A percentile compares a stretch with the other conserved stretches of the same genome.
Conservation (phyloP, 2,329 filamentous ascomycete species). For the Aspergillus versicolor region DNA sequence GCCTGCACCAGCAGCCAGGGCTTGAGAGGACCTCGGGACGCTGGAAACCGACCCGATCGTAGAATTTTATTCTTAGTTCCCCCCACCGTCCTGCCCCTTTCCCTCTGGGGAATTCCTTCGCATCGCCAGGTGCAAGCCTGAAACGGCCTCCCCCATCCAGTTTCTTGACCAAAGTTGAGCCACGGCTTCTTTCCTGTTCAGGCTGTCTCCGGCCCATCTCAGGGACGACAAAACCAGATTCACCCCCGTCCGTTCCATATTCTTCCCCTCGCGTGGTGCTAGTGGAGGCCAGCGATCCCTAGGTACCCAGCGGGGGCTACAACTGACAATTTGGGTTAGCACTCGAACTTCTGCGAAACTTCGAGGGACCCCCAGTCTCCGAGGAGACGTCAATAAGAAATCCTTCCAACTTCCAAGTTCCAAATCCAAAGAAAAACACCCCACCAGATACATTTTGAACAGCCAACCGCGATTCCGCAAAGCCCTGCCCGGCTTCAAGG, state of each 20-base stretch:
- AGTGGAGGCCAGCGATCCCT: constrained; percentile 3
- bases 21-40: constrained; percentile 4
- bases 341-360: background rate
- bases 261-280: background rate
- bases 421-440: background rate
- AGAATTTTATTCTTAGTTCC: constrained; percentile 17
- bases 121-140: background rate
- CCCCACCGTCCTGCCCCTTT: background rate
- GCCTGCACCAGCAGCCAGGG: too few relatives aligned
- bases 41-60: constrained; percentile 12
- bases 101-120: background rate
- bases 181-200: background rate
- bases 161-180: background rate
- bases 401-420: background rate
- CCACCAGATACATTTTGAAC: background rate
- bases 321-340: background rate
- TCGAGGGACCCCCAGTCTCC: background rate
- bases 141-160: background rate
- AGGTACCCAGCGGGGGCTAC: background rate
- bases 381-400: background rate
- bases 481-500: background rate
- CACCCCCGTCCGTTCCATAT: background rate
- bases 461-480: background rate
- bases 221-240: background rate
- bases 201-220: background rate